These are phyloP conservation scores for Verticillium zaregamsianum DNA, from an alignment of 2,329 filamentous ascomycete genomes.

Conservation along the genomic window DNA sequence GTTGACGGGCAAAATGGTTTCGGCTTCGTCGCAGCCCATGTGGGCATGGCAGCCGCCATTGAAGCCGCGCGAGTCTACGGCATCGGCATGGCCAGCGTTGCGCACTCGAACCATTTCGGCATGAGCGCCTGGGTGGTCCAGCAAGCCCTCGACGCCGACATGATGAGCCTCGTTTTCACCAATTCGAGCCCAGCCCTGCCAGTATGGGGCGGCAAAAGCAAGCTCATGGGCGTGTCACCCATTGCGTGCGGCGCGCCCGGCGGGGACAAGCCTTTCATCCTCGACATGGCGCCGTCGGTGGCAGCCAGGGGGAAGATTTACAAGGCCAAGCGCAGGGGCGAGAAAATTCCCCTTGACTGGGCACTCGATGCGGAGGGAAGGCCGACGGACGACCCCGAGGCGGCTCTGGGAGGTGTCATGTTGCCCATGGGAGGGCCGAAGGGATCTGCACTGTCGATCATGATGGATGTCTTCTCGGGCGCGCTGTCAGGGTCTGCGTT, in stretches of 20 bases:
- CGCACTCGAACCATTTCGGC: constrained; percentile 77
- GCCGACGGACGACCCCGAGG: constrained; percentile 66
- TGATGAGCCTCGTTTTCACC: constrained; percentile 69
- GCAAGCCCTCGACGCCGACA: constrained; percentile 66
- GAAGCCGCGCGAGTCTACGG: constrained; percentile 60
- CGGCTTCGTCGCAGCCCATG: constrained; percentile 66
- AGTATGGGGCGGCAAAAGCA: constrained; percentile 63
- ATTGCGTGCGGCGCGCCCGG: constrained; percentile 74
- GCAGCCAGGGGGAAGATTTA: constrained; percentile 71
- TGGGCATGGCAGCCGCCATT: constrained; percentile 64
- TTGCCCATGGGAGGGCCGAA: constrained; percentile 83
- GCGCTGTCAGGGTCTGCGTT: constrained; percentile 74
- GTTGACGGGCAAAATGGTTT: constrained; percentile 68
- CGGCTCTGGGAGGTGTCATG: constrained; percentile 74
- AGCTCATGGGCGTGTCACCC: constrained; percentile 70
- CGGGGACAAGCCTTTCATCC: constrained; percentile 57
- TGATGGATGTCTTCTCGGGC: constrained; percentile 89
- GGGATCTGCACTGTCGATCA: constrained; percentile 70
- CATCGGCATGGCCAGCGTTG: constrained; percentile 72
- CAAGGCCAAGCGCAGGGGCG: constrained; percentile 62
- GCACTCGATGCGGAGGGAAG: constrained; percentile 67
- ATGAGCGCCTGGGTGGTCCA: constrained; percentile 81
- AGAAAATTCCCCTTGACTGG: constrained; percentile 70
- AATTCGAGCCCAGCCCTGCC: constrained; percentile 70
- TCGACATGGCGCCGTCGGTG: constrained; percentile 71